Conservation (phyloP, 768 basidiomycete species). For the Gyrodon lividus region DNA sequence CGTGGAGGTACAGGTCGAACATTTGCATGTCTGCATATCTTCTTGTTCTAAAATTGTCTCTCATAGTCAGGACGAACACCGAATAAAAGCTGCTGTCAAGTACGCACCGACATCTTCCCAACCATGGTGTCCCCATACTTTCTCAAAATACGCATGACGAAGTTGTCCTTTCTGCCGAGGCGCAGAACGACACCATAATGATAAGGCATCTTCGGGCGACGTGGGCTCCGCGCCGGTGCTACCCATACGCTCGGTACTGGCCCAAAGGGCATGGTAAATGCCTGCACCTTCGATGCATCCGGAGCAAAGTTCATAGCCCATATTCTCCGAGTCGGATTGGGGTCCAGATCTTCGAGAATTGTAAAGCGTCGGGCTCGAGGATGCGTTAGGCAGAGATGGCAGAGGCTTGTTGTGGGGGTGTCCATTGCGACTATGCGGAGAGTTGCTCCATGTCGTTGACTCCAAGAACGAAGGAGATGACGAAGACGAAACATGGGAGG, state of each 20-base stretch:
- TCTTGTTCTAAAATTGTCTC: slow-evolving; percentile 58
- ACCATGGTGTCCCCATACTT: slow-evolving; percentile 76
- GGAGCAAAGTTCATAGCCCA: slow-evolving; percentile 83
- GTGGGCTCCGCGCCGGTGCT: slow-evolving; percentile 37
- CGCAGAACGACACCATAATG: slow-evolving; percentile 64
- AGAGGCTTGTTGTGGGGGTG: slow-evolving; percentile 41
- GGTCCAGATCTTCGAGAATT: slow-evolving; percentile 3
- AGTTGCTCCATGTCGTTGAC: slow-evolving; percentile 11
- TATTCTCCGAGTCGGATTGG: slow-evolving; percentile 7
- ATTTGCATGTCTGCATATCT: slow-evolving; percentile 60
- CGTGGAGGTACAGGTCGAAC: slow-evolving; percentile 75
- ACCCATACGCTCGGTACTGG: slow-evolving; percentile 35
- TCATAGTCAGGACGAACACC: slow-evolving; percentile 5
- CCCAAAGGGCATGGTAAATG: slow-evolving; percentile 71
- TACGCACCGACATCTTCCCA: slow-evolving; percentile 89
- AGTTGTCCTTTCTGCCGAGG: slow-evolving; percentile 72
- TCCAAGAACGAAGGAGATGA: slow-evolving; percentile 19
- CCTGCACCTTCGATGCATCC: slow-evolving; percentile 78
- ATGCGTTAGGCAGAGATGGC: slow-evolving; percentile 39
- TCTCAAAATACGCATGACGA: slow-evolving; percentile 84
- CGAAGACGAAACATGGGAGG: slow-evolving; percentile 22
- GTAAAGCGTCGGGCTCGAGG: slow-evolving; percentile 19
- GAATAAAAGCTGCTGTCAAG: neutral
- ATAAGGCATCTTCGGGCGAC: slow-evolving; percentile 54
- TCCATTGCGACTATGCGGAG: slow-evolving; percentile 16